Conservation (phyloP, 1,284 basidiomycete species). For the Pulveroboletus sp. region DNA sequence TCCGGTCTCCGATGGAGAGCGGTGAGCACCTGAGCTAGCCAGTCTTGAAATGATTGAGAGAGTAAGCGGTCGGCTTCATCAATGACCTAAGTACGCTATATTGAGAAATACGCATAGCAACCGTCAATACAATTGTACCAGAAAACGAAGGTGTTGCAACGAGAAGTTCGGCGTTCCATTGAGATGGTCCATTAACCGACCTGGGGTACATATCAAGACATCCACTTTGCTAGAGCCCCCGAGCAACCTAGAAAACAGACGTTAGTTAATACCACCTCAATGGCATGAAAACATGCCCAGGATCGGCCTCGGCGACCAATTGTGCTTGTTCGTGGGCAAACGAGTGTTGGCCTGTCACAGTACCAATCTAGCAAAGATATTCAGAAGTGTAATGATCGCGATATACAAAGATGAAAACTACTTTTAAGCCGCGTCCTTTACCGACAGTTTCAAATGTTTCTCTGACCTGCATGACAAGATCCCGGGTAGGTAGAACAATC, state of each 20-base stretch:
- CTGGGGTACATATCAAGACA: slow-evolving; percentile 94
- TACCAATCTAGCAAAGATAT: slow-evolving; percentile 57
- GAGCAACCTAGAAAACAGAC: slow-evolving; percentile 45
- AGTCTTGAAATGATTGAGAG: slow-evolving; percentile 95
- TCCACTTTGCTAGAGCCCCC: slow-evolving; percentile 90
- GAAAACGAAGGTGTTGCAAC: slow-evolving; percentile 89
- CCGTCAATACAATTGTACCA: slow-evolving; percentile 48
- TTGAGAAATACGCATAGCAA: slow-evolving; percentile 5
- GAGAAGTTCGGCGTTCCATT: slow-evolving; percentile 88
- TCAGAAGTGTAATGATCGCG: neutral
- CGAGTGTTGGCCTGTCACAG: slow-evolving; percentile 81
- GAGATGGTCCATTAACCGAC: slow-evolving; percentile 92
- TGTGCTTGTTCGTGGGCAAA: slow-evolving; percentile 81
- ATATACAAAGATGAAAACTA: slow-evolving; percentile 36
- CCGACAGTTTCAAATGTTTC: slow-evolving; percentile 87
- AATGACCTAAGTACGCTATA: slow-evolving; percentile 64
- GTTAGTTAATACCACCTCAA: neutral
- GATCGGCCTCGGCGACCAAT: slow-evolving; percentile 56
- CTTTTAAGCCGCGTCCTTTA: slow-evolving; percentile 87
- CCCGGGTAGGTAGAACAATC: slow-evolving; percentile 91
- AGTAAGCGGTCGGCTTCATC: slow-evolving; percentile 97
- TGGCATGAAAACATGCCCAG: slow-evolving; percentile 41
- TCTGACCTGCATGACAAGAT: slow-evolving; percentile 91
- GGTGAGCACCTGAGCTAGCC: slow-evolving; percentile 80
- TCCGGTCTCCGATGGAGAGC: slow-evolving; percentile 60